These are phyloP conservation scores for Zea mays DNA, from an alignment of 176 grass and related monocot species.

Conservation along the genomic window DNA sequence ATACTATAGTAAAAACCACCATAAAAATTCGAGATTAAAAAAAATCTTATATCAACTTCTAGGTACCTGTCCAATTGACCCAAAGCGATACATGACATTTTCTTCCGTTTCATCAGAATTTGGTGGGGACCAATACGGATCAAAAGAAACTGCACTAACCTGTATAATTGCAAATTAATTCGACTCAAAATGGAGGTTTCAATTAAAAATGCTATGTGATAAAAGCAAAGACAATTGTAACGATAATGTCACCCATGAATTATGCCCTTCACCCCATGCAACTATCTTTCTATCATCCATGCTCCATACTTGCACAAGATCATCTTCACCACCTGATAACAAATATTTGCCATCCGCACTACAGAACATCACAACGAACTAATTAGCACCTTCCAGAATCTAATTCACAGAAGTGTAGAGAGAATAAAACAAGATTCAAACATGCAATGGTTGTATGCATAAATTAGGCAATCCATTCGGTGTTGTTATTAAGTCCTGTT, in stretches of 20 bases:
- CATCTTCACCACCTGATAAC: conserved; percentile 89
- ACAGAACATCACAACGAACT: conserved; percentile 31
- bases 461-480: conserved; percentile 10
- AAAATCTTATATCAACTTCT: conserved; percentile 22
- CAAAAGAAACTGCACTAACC: conserved; percentile 95
- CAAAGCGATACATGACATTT: conserved; percentile 89
- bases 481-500: too few species aligned
- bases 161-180: conserved; percentile 44
- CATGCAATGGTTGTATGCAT: conserved; percentile 2
- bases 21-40: not conserved
- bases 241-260: conserved; percentile 76
- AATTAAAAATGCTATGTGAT: conserved; percentile 9
- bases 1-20: conserved; percentile 17
- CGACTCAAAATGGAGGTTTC: conserved; percentile 27
- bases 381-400: conserved; percentile 19
- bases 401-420: not conserved
- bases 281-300: conserved; percentile 93
- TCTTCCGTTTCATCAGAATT: conserved; percentile 73
- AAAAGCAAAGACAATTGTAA: conserved; percentile 22
- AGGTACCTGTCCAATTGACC: conserved; percentile 88
- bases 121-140: conserved; percentile 85
- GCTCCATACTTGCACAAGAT: conserved; percentile 98
- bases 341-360: conserved; percentile 89
- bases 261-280: conserved; percentile 93
- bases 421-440: not conserved